Evolutionary conservation across 768 basidiomycete genomes (phyloP), one percentile per base, ranked within the genome.

Genomic region (Tylopilus vinaceipallidus): DNA sequence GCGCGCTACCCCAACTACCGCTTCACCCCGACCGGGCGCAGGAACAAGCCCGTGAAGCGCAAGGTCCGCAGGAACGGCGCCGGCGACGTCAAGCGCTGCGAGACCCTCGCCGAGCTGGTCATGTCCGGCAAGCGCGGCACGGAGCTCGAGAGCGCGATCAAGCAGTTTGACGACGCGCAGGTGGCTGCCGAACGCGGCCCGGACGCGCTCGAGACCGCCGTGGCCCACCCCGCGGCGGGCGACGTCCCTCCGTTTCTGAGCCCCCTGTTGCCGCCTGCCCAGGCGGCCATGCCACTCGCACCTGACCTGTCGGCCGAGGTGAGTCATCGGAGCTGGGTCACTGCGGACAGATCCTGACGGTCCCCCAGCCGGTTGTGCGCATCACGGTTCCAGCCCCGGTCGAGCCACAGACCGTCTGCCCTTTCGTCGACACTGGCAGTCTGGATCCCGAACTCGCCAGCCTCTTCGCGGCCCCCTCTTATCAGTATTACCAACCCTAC

Each of bases 1-100:
- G 54, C 63, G 17, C 73, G 69, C 44, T 75, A 83, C 54, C 82
- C 83, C 13, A 69, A 72, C 52, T 84, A 84, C 56, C 75, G 76
- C 11, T 84, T 80, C 67, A 66, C 68, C 20, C 82, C 82, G 6
- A 64, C 65, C 27, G 58, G 64, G 10, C 75, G 79, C 7, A 55
- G 70, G 5, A 73, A 73, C 51, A 75, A 72, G 38, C 74, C 74
- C 1, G 47, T 74, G 14, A 80, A 75, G 56, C 71, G 80, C 35
- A 80, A 76, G 11, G 76, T 80, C 20, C 76, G 76, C 61, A 69
- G 80, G 53, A 81, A 80, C 41, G 73, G 76, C 29, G 58, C 52
- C 17, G 70, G 72, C 46, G 81, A 82, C 52, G 66, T 74, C 43
- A 61, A 66, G 43, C 79, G 82, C 11, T 80, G 77, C 62, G 67